phyloP scores from a whole-genome alignment of 148 eudicot genomes.

The Cornus kousa region DNA sequence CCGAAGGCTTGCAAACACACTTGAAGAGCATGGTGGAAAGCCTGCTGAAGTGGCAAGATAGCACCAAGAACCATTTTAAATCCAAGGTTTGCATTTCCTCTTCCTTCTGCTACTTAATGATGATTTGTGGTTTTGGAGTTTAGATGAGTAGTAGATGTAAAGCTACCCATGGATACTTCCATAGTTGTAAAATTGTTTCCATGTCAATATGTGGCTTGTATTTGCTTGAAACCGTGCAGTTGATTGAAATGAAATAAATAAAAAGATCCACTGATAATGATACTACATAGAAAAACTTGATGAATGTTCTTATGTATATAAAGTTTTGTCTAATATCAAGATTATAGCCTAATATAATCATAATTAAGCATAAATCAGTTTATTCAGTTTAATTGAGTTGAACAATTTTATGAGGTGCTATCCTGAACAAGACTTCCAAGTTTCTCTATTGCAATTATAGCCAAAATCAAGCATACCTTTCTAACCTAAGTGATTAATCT shows the following conservation, averaged over 20 bases:
- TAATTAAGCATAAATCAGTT: too few species aligned
- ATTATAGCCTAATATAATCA: too few species aligned
- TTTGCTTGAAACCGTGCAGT: too few species aligned
- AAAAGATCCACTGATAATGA: too few species aligned
- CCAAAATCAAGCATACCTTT: neutral
- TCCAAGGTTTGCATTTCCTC: constrained; percentile 56
- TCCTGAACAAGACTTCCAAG: neutral
- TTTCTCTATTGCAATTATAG: neutral
- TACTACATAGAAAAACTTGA: too few species aligned
- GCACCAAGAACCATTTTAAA: constrained; percentile 83
- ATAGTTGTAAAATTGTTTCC: neutral
- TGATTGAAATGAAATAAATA: too few species aligned
- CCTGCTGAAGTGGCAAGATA: constrained; percentile 72
- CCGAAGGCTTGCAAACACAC: constrained; percentile 67
- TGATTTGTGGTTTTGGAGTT: neutral
- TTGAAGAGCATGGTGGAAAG: constrained; percentile 70
- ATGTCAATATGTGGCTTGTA: neutral
- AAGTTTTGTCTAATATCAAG: too few species aligned
- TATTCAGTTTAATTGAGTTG: neutral
- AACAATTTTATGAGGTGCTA: neutral
- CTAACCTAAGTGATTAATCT: neutral
- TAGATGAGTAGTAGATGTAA: neutral
- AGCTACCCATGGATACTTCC: neutral
- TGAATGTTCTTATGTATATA: too few species aligned
- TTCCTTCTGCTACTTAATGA: neutral